Conservation (phyloP, 2,329 filamentous ascomycete genomes). For the Calonectria leucothoes region DNA sequence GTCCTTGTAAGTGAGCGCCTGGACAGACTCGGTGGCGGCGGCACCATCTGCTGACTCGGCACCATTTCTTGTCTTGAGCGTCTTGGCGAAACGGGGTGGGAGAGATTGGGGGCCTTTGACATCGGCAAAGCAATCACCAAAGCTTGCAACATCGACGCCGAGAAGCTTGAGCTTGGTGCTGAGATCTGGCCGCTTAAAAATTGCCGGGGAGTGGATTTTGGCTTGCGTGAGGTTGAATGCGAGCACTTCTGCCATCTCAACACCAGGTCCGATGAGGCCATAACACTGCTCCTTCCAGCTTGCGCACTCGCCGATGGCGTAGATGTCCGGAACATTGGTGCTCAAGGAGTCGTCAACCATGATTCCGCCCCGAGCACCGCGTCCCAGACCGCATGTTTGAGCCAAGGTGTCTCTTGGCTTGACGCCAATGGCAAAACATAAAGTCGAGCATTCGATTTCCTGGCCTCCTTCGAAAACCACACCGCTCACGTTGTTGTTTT, state of each 20-base stretch:
- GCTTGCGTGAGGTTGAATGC: conserved; percentile 92
- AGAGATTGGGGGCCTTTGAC: conserved; percentile 82
- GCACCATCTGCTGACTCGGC: neutral
- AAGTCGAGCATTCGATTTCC: conserved; percentile 78
- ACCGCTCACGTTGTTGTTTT: conserved; percentile 75
- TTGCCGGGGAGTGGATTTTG: conserved; percentile 74
- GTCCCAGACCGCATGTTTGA: conserved; percentile 74
- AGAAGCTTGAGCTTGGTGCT: conserved; percentile 93
- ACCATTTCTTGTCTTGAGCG: conserved; percentile 28
- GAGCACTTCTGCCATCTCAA: conserved; percentile 93
- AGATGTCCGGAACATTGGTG: conserved; percentile 79
- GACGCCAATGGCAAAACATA: conserved; percentile 93
- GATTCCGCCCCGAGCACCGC: conserved; percentile 79
- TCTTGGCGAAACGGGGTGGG: conserved; percentile 66
- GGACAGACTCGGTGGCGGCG: conserved; percentile 68
- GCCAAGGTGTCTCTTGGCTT: conserved; percentile 84
- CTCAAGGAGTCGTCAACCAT: conserved; percentile 74
- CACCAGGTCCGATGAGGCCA: conserved; percentile 87
- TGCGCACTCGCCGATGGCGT: conserved; percentile 91
- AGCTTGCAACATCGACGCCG: conserved; percentile 91
- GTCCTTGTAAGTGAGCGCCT: conserved; percentile 88
- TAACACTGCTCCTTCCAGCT: conserved; percentile 91
- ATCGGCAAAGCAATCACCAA: conserved; percentile 94
- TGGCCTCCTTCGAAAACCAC: conserved; percentile 86
- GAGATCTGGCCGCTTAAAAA: conserved; percentile 85